Conservation (phyloP, 768 basidiomycete species). For the Calvatia gigantea region DNA sequence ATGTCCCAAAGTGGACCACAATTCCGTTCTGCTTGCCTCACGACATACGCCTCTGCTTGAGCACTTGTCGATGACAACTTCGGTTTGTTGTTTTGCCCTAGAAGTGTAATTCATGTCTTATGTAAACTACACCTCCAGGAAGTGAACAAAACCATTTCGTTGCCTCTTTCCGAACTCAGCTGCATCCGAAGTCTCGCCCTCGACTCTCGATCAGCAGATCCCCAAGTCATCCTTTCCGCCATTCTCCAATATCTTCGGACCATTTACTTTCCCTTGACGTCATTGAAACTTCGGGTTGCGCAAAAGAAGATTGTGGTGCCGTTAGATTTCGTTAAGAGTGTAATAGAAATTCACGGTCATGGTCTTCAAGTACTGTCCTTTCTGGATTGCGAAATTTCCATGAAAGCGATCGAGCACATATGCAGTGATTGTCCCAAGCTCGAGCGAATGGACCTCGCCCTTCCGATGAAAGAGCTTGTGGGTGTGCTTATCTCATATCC, state of each 20-base stretch:
- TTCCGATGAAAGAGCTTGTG: slow-evolving; percentile 52
- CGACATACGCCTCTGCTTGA: slow-evolving; percentile 51
- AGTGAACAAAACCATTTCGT: slow-evolving; percentile 28
- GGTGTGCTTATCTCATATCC: slow-evolving; percentile 15
- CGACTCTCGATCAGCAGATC: slow-evolving; percentile 40
- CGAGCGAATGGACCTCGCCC: slow-evolving; percentile 44
- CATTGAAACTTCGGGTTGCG: slow-evolving; percentile 41
- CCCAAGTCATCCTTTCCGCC: slow-evolving; percentile 24
- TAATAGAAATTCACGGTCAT: slow-evolving; percentile 37
- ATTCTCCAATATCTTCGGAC: slow-evolving; percentile 30
- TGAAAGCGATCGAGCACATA: slow-evolving; percentile 36
- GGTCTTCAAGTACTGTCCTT: slow-evolving; percentile 45
- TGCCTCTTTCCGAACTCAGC: slow-evolving; percentile 33
- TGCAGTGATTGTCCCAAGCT: slow-evolving; percentile 40
- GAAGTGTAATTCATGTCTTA: slow-evolving; percentile 3
- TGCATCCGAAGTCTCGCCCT: slow-evolving; percentile 49
- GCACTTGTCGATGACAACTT: slow-evolving; percentile 57
- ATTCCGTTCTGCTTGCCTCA: slow-evolving; percentile 40
- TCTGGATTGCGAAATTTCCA: slow-evolving; percentile 40
- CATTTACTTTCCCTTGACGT: slow-evolving; percentile 29
- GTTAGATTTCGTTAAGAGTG: slow-evolving; percentile 35
- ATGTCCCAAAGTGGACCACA: slow-evolving; percentile 57
- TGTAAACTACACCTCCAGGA: background rate
- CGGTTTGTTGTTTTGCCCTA: slow-evolving; percentile 35
- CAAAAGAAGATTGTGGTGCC: slow-evolving; percentile 37